Evolutionary conservation across 192 early-diverging fungal genomes (phyloP).

Genomic region (Linnemannia zychae): DNA sequence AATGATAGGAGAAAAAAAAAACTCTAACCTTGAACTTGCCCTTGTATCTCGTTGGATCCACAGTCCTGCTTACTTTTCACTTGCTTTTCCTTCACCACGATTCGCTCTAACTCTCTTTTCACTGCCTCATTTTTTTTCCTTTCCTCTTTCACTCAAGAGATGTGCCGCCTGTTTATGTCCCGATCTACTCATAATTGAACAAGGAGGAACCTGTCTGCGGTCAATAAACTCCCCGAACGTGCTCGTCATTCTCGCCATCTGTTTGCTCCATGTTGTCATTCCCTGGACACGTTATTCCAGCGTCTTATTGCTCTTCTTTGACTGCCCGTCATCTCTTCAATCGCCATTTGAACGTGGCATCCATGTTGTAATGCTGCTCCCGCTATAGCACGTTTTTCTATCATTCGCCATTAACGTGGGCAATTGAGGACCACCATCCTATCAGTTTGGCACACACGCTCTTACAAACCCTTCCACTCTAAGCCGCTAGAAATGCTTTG

Average conservation of each 20-base stretch:
- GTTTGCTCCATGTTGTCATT: neutral
- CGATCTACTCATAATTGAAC: neutral
- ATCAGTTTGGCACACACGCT: too few species aligned
- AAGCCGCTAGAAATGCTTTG: too few species aligned
- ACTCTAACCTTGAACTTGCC: neutral
- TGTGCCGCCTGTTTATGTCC: neutral
- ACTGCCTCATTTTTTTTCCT: neutral
- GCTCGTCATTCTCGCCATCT: constrained; percentile 10
- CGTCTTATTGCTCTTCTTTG: too few species aligned
- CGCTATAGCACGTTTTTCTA: neutral
- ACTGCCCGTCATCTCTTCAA: neutral
- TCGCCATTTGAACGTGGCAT: neutral
- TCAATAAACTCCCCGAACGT: neutral
- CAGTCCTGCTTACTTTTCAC: neutral
- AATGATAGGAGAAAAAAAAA: neutral
- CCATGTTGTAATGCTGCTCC: neutral
- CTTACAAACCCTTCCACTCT: too few species aligned
- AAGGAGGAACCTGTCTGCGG: neutral
- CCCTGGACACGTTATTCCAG: neutral
- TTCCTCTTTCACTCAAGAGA: neutral
- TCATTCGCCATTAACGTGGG: neutral
- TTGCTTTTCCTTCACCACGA: neutral
- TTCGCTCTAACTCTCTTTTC: constrained; percentile 4
- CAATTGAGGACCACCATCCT: too few species aligned
- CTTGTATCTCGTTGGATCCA: neutral